phyloP scores from a whole-genome alignment of 768 basidiomycete genomes.

The Gloeophyllum trabeum region DNA sequence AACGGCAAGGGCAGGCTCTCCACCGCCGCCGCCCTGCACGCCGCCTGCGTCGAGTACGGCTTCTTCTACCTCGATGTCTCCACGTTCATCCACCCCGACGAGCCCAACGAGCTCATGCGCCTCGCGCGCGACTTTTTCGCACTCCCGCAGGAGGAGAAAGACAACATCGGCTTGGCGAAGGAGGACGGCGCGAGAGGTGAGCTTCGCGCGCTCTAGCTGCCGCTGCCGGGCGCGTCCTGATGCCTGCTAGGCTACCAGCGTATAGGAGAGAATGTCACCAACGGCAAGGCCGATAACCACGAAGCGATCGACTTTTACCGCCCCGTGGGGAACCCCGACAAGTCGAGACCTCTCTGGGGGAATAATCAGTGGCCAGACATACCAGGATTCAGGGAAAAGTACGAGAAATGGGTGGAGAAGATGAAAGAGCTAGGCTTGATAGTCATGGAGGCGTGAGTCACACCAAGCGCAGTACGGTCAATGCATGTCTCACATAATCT shows the following conservation, averaged over 20 bases:
- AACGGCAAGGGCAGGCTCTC: conserved; percentile 28
- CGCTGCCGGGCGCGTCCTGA: neutral
- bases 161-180: conserved; percentile 51
- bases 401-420: conserved; percentile 70
- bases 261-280: conserved; percentile 79
- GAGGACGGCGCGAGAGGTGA: conserved; percentile 73
- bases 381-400: conserved; percentile 45
- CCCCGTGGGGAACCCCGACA: conserved; percentile 61
- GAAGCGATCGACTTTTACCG: conserved; percentile 80
- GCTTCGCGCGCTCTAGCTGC: conserved; percentile 5
- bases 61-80: conserved; percentile 85
- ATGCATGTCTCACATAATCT: neutral
- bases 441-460: conserved; percentile 88
- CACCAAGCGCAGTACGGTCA: no score
- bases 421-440: conserved; percentile 77
- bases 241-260: conserved; percentile 68
- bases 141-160: conserved; percentile 48
- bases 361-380: conserved; percentile 81
- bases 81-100: conserved; percentile 38
- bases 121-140: conserved; percentile 67
- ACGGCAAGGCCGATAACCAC: conserved; percentile 75
- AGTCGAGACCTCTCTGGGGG: conserved; percentile 64
- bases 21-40: conserved; percentile 46
- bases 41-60: conserved; percentile 67
- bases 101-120: conserved; percentile 52